Evolutionary conservation across 2,329 filamentous ascomycete species (phyloP).

Genomic region (Chaetomium sp.): DNA sequence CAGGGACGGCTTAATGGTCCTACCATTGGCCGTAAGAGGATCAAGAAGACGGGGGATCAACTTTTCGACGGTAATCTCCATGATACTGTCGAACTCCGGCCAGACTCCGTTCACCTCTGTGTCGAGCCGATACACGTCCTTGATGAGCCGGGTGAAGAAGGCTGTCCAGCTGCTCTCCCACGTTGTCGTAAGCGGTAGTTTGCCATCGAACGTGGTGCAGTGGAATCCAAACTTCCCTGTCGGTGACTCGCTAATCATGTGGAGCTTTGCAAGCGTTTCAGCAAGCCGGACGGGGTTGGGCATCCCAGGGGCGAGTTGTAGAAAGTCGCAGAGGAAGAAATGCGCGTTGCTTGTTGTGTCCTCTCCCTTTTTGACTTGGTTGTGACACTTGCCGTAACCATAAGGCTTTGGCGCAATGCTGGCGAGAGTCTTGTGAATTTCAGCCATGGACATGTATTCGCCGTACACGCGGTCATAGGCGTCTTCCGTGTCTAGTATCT

Average conservation of each 20-base stretch:
- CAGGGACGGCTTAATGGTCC: slow-evolving; percentile 27
- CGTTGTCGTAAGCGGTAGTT: slow-evolving; percentile 18
- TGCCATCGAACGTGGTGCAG: slow-evolving; percentile 25
- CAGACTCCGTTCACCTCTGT: not conserved
- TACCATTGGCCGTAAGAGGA: slow-evolving; percentile 25
- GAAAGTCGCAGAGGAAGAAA: slow-evolving; percentile 29
- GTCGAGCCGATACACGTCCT: not conserved
- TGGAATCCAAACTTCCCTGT: slow-evolving; percentile 35
- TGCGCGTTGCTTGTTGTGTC: slow-evolving; percentile 9
- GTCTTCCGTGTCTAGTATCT: not conserved
- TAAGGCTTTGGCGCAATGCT: slow-evolving; percentile 1
- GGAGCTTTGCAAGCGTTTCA: slow-evolving; percentile 8
- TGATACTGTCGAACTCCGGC: slow-evolving; percentile 8
- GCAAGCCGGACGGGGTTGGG: slow-evolving; percentile 16
- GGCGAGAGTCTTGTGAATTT: not conserved
- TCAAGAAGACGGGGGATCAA: slow-evolving; percentile 27
- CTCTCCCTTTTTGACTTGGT: not conserved
- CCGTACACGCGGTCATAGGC: not conserved
- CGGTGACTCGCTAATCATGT: slow-evolving; percentile 9
- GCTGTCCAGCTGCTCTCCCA: slow-evolving; percentile 18
- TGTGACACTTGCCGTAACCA: slow-evolving; percentile 1
- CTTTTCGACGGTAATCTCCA: slow-evolving; percentile 15
- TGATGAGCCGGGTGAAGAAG: slow-evolving; percentile 3
- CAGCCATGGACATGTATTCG: slow-evolving; percentile 5
- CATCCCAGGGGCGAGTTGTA: slow-evolving; percentile 24